These are phyloP conservation scores for Apophysomyces trapeziformis DNA, from an alignment of 371 early-diverging fungal species.

Conservation along the genomic window DNA sequence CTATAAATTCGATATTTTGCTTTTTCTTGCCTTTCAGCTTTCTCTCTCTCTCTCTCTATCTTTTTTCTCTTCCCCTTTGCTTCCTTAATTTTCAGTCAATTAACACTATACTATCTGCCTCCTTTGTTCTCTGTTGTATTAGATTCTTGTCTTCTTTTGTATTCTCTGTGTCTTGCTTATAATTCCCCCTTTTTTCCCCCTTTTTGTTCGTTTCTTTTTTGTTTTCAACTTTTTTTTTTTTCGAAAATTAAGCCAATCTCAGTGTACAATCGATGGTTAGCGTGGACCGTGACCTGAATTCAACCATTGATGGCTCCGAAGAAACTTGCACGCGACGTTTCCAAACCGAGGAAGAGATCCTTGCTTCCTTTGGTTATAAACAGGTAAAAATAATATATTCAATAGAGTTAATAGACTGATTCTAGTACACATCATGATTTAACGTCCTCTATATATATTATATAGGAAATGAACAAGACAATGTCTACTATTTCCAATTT, in stretches of 20 bases:
- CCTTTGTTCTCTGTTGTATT: neutral
- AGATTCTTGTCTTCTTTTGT: neutral
- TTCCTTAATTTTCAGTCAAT: neutral
- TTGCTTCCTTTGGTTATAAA: constrained; percentile 63
- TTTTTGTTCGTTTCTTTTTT: neutral
- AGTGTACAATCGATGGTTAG: neutral
- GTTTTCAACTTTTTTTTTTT: neutral
- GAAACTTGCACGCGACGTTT: constrained; percentile 28
- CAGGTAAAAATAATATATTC: constrained; percentile 33
- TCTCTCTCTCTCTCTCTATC: neutral
- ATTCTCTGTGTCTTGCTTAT: too few species aligned
- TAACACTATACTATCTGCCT: neutral
- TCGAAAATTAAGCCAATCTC: too few species aligned
- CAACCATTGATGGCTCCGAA: neutral
- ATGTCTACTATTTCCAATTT: constrained; percentile 64
- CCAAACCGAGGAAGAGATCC: constrained; percentile 48
- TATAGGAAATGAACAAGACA: constrained; percentile 69
- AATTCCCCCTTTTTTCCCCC: neutral
- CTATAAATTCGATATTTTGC: too few species aligned
- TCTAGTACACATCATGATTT: too few species aligned
- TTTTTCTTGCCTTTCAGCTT: neutral
- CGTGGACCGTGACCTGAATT: neutral
- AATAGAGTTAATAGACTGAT: too few species aligned
- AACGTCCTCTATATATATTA: too few species aligned
- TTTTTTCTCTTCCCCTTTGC: too few species aligned